Evolutionary conservation across 2,329 filamentous ascomycete genomes (phyloP).

Genomic region (Verticillium tricorpus): DNA sequence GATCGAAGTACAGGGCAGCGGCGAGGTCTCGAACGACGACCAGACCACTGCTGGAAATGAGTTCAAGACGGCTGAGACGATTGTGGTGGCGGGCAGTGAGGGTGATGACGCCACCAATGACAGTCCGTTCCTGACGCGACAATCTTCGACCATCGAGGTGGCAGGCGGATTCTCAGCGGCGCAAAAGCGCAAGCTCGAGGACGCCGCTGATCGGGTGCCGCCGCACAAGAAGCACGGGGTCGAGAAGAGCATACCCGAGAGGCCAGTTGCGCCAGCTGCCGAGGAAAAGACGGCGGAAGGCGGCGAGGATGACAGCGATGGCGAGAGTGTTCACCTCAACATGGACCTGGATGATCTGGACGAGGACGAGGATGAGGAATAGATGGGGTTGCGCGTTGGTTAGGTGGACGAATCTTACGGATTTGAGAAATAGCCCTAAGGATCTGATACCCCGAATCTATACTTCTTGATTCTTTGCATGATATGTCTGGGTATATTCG

Average conservation of each 20-base stretch:
- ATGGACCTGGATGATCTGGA: conserved; percentile 49
- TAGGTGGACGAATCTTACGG: conserved; percentile 17
- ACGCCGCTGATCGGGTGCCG: conserved; percentile 18
- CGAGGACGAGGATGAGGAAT: conserved; percentile 35
- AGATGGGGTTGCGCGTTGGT: conserved; percentile 11
- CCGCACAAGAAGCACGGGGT: conserved; percentile 17
- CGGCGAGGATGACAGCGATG: conserved; percentile 48
- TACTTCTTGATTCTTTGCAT: not conserved
- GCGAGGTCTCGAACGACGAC: conserved; percentile 22
- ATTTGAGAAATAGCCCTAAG: not conserved
- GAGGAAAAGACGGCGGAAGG: conserved; percentile 21
- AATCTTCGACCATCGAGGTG: conserved; percentile 11
- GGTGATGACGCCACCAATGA: conserved; percentile 7
- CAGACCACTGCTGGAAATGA: not conserved
- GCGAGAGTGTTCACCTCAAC: conserved; percentile 54
- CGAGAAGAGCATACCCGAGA: conserved; percentile 4
- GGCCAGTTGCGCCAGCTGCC: conserved; percentile 3
- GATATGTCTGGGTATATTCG: not conserved
- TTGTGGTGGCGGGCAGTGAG: conserved; percentile 8
- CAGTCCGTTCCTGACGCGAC: conserved; percentile 30
- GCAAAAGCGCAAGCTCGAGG: conserved; percentile 38
- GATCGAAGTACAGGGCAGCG: conserved; percentile 29
- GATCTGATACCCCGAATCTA: conserved; percentile 8
- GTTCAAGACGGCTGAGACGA: conserved; percentile 1
- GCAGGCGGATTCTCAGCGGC: conserved; percentile 13